Conservation (phyloP, 495 filamentous ascomycete species). For the Penicillium canescens region DNA sequence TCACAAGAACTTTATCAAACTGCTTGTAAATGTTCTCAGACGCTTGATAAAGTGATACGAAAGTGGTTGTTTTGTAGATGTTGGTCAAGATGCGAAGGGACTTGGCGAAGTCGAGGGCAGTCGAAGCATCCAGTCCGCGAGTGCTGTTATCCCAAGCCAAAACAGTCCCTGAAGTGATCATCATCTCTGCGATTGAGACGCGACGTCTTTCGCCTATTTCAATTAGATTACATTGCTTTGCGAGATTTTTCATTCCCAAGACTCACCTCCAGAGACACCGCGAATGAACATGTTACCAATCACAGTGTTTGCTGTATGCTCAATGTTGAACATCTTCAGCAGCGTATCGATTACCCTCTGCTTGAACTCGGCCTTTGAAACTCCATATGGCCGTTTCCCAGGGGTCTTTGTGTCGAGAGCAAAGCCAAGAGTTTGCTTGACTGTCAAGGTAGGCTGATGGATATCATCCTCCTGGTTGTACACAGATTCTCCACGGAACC, state of each 20-base stretch:
- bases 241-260: background rate
- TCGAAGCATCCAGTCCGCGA: conserved; percentile 79
- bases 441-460: conserved; percentile 78
- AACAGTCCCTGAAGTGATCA: conserved; percentile 72
- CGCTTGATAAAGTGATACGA: conserved; percentile 82
- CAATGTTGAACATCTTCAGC: conserved; percentile 87
- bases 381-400: conserved; percentile 65
- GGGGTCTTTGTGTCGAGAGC: conserved; percentile 81
- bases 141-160: conserved; percentile 84
- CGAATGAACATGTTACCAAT: conserved; percentile 81
- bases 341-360: conserved; percentile 67
- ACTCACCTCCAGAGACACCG: conserved; percentile 66
- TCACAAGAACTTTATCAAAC: conserved; percentile 87
- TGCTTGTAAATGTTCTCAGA: conserved; percentile 80
- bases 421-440: conserved; percentile 81
- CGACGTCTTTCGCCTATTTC: conserved; percentile 71
- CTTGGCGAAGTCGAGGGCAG: conserved; percentile 71
- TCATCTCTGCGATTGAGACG: conserved; percentile 53
- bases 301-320: conserved; percentile 77
- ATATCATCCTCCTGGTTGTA: conserved; percentile 86
- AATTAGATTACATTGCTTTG: background rate
- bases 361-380: conserved; percentile 68
- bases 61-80: conserved; percentile 75
- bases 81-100: conserved; percentile 76
- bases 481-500: conserved; percentile 79